These are phyloP conservation scores for Raphanus sativus DNA, from an alignment of 345 rosid species.

Conservation along the genomic window DNA sequence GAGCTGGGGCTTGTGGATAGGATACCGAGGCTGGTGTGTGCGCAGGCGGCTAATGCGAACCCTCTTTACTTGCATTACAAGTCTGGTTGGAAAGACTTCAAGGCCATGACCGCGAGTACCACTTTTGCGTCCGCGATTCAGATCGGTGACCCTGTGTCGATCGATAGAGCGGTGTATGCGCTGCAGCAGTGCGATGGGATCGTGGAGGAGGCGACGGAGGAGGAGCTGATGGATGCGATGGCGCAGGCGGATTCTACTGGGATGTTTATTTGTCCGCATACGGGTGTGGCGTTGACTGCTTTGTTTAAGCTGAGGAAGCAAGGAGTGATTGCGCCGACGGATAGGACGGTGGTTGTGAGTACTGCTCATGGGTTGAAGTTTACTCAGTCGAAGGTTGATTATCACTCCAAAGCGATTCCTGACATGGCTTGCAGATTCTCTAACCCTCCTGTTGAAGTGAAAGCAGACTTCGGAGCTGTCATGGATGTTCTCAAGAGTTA, in stretches of 20 bases:
- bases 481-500: constrained; percentile 77
- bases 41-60: constrained; percentile 91
- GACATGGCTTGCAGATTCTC: too few relatives aligned
- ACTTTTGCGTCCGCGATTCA: constrained; percentile 94
- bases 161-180: constrained; percentile 83
- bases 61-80: constrained; percentile 78
- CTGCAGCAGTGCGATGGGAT: constrained; percentile 71
- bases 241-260: constrained; percentile 91
- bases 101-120: constrained; percentile 59
- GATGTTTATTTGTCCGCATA: constrained; percentile 92
- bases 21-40: constrained; percentile 83
- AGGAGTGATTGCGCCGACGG: constrained; percentile 66
- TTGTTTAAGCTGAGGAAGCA: constrained; percentile 72
- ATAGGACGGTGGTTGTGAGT: constrained; percentile 78
- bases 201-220: constrained; percentile 87
- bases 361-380: constrained; percentile 94
- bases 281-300: constrained; percentile 86
- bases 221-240: constrained; percentile 92
- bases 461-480: too few relatives aligned
- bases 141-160: constrained; percentile 89
- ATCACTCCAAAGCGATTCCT: constrained; percentile 69
- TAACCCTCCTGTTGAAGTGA: too few relatives aligned
- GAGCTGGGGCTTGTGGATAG: too few relatives aligned
- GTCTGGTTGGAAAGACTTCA: constrained; percentile 74
- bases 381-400: constrained; percentile 77